Evolutionary conservation across 441 rosid genomes (phyloP), one percentile per base, ranked within the genome.

Genomic region (Euphorbia schlechtendalii): DNA sequence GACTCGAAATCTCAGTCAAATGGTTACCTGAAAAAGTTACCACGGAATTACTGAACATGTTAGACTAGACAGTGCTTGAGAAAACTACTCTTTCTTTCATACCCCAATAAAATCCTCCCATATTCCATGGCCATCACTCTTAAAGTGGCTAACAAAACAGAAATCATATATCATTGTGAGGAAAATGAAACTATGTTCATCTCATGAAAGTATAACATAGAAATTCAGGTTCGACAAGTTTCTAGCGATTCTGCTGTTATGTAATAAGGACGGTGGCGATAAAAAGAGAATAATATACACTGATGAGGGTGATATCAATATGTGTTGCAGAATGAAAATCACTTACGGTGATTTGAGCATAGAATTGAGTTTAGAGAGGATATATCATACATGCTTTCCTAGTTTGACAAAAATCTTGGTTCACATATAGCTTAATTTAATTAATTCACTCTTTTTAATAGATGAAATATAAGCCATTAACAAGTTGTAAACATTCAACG

Each of bases 1-100:
- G 45, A 38, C 34, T 64, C 11, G 48, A 34, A 52, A 52, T 52
- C 18, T 34, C 67, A 64, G 52, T 34, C 46, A 45, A 18, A 51
- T 32, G 20, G 14, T 64, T 6, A 36, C 58, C 46, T 34, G 46
- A 52, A 49, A 32, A 51, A 41, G 46, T 43, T 22, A 64, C 14
- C 12, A 64, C 32, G 20, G 57, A 34, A 36, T 51, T 21, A 15
- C 24, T 27, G 17, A n/a, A 34, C 48, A 59, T 36, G 62, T 3
- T 51, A 51, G 60, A 4, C 38, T 8, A 8, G 55, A 0, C 24
- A 51, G 9, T 51, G 62, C 25, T 36, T 59, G 27, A 59, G 15
- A 34, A 59, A 38, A 6, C 8, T n/a, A 5, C 36, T 6, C 1
- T 18, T 1, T 34, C 38, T 30, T 20, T n/a, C 13, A 11, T 3